Conservation (phyloP, 2,329 filamentous ascomycete species). For the Pestalotiopsis sp. region DNA sequence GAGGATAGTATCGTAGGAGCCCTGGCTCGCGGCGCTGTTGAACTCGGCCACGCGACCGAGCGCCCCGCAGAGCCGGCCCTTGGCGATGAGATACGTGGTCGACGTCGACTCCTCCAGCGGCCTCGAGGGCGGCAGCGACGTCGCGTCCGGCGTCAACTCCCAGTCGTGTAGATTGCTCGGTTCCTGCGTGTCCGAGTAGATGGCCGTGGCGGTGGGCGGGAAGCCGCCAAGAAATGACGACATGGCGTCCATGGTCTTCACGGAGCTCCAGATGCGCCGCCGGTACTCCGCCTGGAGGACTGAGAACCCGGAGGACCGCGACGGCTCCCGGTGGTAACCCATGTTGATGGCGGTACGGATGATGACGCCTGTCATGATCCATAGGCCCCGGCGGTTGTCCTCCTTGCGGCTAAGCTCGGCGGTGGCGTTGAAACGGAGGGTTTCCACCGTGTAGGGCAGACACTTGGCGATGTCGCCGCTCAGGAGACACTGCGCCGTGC, state of each 20-base stretch:
- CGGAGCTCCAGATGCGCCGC: slow-evolving; percentile 41
- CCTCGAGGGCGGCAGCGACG: slow-evolving; percentile 47
- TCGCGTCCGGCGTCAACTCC: slow-evolving; percentile 53
- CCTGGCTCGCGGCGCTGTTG: slow-evolving; percentile 15
- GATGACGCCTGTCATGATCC: slow-evolving; percentile 53
- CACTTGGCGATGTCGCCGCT: slow-evolving; percentile 40
- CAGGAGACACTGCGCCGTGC: slow-evolving; percentile 56
- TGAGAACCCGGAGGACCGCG: slow-evolving; percentile 36
- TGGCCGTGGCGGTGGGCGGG: slow-evolving; percentile 48
- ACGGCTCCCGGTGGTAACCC: slow-evolving; percentile 55
- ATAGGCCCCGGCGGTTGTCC: slow-evolving; percentile 53
- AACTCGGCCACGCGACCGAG: slow-evolving; percentile 51
- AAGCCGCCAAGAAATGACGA: slow-evolving; percentile 56
- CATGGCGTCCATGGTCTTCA: slow-evolving; percentile 53
- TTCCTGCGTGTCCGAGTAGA: slow-evolving; percentile 50
- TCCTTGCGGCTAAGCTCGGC: slow-evolving; percentile 54
- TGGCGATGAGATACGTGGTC: slow-evolving; percentile 53
- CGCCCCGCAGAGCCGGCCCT: slow-evolving; percentile 49
- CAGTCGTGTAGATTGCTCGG: slow-evolving; percentile 58
- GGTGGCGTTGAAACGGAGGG: slow-evolving; percentile 53
- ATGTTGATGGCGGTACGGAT: slow-evolving; percentile 57
- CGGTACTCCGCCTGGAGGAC: slow-evolving; percentile 51
- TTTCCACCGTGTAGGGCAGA: slow-evolving; percentile 53
- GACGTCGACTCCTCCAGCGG: slow-evolving; percentile 52
- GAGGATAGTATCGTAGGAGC: slow-evolving; percentile 26